phyloP scores from a whole-genome alignment of 2,329 filamentous ascomycete genomes.

The Fusarium kyushuense region DNA sequence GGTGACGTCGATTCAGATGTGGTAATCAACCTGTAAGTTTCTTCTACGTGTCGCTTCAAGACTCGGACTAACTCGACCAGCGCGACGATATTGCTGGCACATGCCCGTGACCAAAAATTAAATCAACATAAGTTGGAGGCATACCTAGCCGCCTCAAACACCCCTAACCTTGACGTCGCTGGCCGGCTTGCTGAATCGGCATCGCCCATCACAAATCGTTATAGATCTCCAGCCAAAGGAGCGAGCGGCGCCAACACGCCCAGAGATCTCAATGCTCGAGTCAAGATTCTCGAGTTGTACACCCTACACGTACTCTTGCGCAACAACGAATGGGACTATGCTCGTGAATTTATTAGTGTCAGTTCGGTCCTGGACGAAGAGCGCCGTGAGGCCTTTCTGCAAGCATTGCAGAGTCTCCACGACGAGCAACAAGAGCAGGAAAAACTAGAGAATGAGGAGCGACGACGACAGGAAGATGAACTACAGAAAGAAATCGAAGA shows the following conservation, averaged over 20 bases:
- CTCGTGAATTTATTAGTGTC: constrained; percentile 87
- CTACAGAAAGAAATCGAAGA: constrained; percentile 69
- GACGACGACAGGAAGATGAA: constrained; percentile 67
- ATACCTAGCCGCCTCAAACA: constrained; percentile 82
- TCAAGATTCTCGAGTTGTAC: constrained; percentile 95
- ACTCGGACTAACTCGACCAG: constrained; percentile 60
- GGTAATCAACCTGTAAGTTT: constrained; percentile 82
- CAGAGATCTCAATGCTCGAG: constrained; percentile 82
- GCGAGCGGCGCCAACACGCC: constrained; percentile 81
- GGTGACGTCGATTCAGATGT: constrained; percentile 95
- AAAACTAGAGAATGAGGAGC: constrained; percentile 71
- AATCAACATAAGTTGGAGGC: constrained; percentile 91
- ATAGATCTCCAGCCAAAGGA: constrained; percentile 61
- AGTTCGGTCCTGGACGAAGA: constrained; percentile 93
- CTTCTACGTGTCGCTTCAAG: constrained; percentile 14
- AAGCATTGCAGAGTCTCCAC: constrained; percentile 84
- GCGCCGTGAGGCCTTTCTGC: constrained; percentile 86
- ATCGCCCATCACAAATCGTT: constrained; percentile 49
- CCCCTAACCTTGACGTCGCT: constrained; percentile 78
- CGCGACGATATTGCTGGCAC: constrained; percentile 89
- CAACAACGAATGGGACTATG: constrained; percentile 97
- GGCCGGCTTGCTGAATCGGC: constrained; percentile 68
- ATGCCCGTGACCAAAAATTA: constrained; percentile 82
- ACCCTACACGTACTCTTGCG: constrained; percentile 93
- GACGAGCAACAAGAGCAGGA: constrained; percentile 85